A percentile compares a stretch with the other conserved stretches of the same genome.
phyloP scores from a whole-genome alignment of 495 filamentous ascomycete genomes.

The Aspergillus wentii region DNA sequence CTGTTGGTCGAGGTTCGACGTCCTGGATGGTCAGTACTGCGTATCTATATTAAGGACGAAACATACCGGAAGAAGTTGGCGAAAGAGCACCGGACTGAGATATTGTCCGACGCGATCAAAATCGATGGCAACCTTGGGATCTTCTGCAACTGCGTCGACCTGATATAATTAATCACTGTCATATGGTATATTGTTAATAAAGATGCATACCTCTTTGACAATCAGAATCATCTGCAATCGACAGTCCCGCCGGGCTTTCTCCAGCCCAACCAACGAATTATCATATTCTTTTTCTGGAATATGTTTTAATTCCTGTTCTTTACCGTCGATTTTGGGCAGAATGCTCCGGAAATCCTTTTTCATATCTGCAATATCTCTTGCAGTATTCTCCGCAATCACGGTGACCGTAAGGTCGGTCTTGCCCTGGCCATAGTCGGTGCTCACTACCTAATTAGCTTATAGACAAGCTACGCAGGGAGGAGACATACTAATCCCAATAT shows the following conservation, averaged over 20 bases:
- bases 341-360: background rate
- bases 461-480: background rate
- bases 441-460: constrained; percentile 1
- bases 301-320: background rate
- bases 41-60: background rate
- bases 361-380: background rate
- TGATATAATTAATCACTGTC: background rate
- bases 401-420: background rate
- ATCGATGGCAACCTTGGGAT: constrained; percentile 4
- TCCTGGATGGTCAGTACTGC: background rate
- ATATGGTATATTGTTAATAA: background rate
- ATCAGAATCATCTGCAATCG: constrained; percentile 4
- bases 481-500: background rate
- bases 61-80: constrained; percentile 4
- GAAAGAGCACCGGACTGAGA: constrained; percentile 5
- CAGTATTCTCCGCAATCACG: background rate
- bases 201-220: constrained; percentile 2
- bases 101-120: constrained; percentile 1
- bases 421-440: background rate
- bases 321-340: background rate
- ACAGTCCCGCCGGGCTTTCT: constrained; percentile 3
- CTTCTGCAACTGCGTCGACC: constrained; percentile 3
- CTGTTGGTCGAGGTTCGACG: background rate
- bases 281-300: background rate
- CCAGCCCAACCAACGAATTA: constrained; percentile 1